Base-by-base conservation (phyloP, 371 early-diverging fungal genomes). In the Syncephalastrum monosporum region DNA sequence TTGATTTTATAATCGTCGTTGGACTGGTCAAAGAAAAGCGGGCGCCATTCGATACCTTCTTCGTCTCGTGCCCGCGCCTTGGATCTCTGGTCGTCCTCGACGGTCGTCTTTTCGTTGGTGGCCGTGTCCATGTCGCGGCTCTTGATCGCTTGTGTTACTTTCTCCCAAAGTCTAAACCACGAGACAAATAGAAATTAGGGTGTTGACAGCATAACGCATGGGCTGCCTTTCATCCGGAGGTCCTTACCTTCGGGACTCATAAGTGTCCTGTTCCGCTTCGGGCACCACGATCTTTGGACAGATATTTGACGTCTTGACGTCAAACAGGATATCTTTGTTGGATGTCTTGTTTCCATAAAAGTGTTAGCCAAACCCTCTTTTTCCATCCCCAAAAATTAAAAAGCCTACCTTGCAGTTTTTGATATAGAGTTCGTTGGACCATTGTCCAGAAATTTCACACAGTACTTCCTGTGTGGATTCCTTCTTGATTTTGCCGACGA, bases 41-140 rank as follows among this genome's bases (percentile, higher is more conserved):
- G 79, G 8, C 62, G 53, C 71, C 79, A 86, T 23, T 62, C 59
- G 33, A 69, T 53, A 12, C 76, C 81, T 25, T 69, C 68, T 12
- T 69, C 72, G 38, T 84, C 89, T 19, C 93, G 77, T 21, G 61
- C 70, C 63, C 83, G 85, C 14, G 82, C 75, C 21, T 73, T 71
- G 43, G 71, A 62, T 16, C 96, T 84, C 71, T 96, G 95, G 33
- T 74, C 72, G 62, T 92, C 89, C 68, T 96, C 96, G 23, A 96
- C 88, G 12, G 73, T 70, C 3, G 81, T 74, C 67, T 96, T 96
- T 63, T 92, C 90, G 7, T 67, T 68, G 4, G 96, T 94, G 0
- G 96, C 96, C 13, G 71, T 59, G 33, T 89, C 84, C 67, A 92
- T 70, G 58, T 93, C 83, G 59, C 77, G 78, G 7, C 69, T 68